Base-by-base conservation (phyloP, 1,139 yeast species). In the Nakaseomyces delphensis region DNA sequence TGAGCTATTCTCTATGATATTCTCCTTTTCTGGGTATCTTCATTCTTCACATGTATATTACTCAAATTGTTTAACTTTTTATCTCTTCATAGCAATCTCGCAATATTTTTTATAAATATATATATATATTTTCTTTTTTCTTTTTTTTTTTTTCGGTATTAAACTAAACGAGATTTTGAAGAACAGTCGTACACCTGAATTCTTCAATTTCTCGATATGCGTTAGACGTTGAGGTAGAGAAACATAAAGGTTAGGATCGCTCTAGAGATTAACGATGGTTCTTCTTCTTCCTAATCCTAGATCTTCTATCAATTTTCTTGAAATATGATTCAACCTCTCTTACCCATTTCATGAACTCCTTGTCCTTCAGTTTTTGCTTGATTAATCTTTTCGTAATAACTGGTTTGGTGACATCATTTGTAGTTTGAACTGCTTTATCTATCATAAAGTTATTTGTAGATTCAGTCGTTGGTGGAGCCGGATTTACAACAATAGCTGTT, bases 331-430 rank as follows among this genome's bases (percentile, higher is more conserved):
- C 55, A 15, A 51, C 48, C 41, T 43, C 42, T 29, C 45, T 35
- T 4, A 49, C 64, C 60, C 60, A 59, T 42, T 47, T 49, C 48
- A 54, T 48, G 37, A 59, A 59, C 6, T 47, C 41, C 23, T 45
- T 48, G 40, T 59, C 60, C 15, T 49, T 47, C n/a, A 59, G 36
- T 40, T 52, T 59, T 33, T 45, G 28, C 39, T 46, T 48, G n/a
- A 59, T 47, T 3, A 43, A 30, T 24, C 46, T 51, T 37, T 51
- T 48, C 4, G 59, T 35, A n/a, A 25, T 18, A 13, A 27, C 21
- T 37, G 35, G 25, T 24, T 19, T 27, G 31, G n/a, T 10, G 8
- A 10, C n/a, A 11, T 8, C 5, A 25, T 3, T 25, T 3, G 28
- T 25, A 8, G 28, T 25, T 25, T 25, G 28, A 3, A 25, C 28